Evolutionary conservation across 306 rosid genomes (phyloP).

Genomic region (Cucumis hystrix): DNA sequence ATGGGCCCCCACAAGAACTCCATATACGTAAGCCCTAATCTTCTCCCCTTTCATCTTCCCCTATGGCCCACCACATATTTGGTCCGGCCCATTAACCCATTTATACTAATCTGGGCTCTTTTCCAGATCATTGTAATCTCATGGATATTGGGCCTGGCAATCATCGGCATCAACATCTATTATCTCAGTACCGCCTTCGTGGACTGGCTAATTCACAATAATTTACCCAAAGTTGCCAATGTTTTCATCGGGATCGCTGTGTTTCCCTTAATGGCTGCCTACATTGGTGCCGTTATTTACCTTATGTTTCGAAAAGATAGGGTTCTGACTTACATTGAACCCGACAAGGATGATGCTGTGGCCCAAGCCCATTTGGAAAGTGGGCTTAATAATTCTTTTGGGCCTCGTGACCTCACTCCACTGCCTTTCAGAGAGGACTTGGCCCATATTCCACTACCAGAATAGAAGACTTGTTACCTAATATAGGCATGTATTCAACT

Average conservation of each 20-base stretch:
- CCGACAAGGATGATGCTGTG: conserved; percentile 20
- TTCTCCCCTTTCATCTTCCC: neutral
- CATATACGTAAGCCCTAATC: conserved; percentile 17
- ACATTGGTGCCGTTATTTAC: conserved; percentile 39
- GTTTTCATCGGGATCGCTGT: conserved; percentile 59
- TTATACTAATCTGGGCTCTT: neutral
- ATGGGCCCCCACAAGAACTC: conserved; percentile 96
- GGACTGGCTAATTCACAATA: conserved; percentile 57
- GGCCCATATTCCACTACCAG: conserved; percentile 36
- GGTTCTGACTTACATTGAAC: conserved; percentile 33
- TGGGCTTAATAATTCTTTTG: conserved; percentile 19
- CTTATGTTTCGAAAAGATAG: conserved; percentile 53
- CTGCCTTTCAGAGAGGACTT: conserved; percentile 55
- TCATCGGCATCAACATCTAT: conserved; percentile 65
- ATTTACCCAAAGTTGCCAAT: conserved; percentile 43
- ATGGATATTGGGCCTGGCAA: conserved; percentile 57
- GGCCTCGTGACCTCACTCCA: conserved; percentile 11
- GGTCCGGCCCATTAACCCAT: neutral
- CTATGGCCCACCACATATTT: neutral
- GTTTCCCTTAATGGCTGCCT: conserved; percentile 65
- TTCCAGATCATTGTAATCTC: conserved; percentile 53
- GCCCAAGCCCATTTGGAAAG: conserved; percentile 40
- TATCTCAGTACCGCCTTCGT: conserved; percentile 65
- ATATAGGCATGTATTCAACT: neutral
- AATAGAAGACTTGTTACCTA: neutral